phyloP scores from a whole-genome alignment of 345 rosid species.

The Syzygium aromaticum region DNA sequence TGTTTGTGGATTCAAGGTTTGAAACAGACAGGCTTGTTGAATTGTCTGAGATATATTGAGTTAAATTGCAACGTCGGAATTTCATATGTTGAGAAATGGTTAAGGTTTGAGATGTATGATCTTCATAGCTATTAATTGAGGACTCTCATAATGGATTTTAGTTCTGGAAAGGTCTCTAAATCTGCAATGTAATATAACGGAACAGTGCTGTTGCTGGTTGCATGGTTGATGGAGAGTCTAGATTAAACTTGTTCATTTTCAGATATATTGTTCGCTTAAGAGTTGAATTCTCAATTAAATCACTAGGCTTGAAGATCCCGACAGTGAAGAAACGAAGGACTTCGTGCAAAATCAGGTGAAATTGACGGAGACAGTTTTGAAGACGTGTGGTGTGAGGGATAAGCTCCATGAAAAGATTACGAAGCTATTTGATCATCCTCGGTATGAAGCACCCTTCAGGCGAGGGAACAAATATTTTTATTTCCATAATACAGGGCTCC shows the following conservation, averaged over 20 bases:
- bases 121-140: too few relatives aligned
- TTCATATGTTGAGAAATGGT: too few relatives aligned
- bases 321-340: slow-evolving; percentile 61
- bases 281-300: neutral
- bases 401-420: slow-evolving; percentile 59
- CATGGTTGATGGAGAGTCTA: neutral
- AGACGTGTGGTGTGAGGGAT: slow-evolving; percentile 45
- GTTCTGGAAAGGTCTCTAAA: too few relatives aligned
- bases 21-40: too few relatives aligned
- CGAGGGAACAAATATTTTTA: slow-evolving; percentile 64
- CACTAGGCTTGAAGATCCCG: slow-evolving; percentile 85
- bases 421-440: slow-evolving; percentile 64
- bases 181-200: too few relatives aligned
- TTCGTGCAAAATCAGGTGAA: slow-evolving; percentile 67
- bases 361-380: slow-evolving; percentile 51
- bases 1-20: too few relatives aligned
- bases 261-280: neutral
- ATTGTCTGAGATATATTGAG: too few relatives aligned
- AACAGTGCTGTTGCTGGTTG: neutral
- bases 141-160: too few relatives aligned
- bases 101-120: too few relatives aligned
- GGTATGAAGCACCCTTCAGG: slow-evolving; percentile 58
- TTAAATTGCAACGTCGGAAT: too few relatives aligned
- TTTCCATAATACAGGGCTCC: slow-evolving; percentile 84
- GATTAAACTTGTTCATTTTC: neutral